phyloP scores from a whole-genome alignment of 108 stramenopile genomes.

The Fragilaria crotonensis region DNA sequence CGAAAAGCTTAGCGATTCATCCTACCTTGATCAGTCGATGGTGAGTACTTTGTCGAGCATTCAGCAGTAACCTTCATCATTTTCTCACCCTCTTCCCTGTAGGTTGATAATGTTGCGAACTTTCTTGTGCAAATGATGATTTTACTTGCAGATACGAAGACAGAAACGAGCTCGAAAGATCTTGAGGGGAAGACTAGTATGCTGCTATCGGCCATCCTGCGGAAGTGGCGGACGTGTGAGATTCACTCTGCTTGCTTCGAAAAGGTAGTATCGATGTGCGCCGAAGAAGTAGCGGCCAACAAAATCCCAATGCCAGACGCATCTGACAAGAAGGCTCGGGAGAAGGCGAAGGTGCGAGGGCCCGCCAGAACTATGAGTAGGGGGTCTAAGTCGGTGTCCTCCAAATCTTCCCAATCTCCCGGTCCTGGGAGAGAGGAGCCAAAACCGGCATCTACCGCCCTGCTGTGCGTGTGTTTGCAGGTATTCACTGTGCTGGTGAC shows the following conservation, averaged over 20 bases:
- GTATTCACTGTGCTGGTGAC: conserved; percentile 27
- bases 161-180: conserved; percentile 7
- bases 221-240: conserved; percentile 19
- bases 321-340: not conserved
- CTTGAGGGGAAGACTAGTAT: conserved; percentile 16
- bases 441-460: conserved; percentile 1
- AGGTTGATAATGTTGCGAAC: conserved; percentile 67
- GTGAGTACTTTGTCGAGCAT: not conserved
- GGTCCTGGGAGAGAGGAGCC: conserved; percentile 14
- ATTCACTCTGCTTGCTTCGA: conserved; percentile 51
- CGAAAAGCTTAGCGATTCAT: not conserved
- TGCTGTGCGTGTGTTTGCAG: conserved; percentile 36
- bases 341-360: conserved; percentile 2
- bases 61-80: not conserved
- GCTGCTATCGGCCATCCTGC: conserved; percentile 23
- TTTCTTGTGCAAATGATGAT: conserved; percentile 75
- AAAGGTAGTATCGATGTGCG: conserved; percentile 44
- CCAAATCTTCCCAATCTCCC: not conserved
- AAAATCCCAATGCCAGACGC: conserved; percentile 1
- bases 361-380: too few species aligned
- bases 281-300: conserved; percentile 11
- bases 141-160: conserved; percentile 62
- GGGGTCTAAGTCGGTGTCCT: too few species aligned
- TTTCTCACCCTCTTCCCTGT: conserved; percentile 1
- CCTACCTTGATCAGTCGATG: conserved; percentile 13